Base-by-base conservation (phyloP, 2,329 filamentous ascomycete species). In the Fusarium citri region DNA sequence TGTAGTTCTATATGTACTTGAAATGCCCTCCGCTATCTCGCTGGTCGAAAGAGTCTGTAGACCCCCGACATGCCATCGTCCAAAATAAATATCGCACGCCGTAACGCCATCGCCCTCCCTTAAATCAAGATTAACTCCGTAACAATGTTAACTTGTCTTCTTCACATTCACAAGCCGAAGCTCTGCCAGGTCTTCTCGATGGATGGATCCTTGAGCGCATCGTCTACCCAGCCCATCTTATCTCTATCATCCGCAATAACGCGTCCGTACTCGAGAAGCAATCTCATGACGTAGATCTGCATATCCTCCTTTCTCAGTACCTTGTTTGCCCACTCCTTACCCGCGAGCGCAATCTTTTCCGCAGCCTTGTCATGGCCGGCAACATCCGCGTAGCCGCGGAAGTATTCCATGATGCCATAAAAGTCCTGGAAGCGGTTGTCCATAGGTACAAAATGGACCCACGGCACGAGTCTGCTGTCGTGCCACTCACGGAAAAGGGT, bases 401-500 rank as follows among this genome's bases (percentile, higher is more conserved):
- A 94, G 75, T 93, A 94, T 60, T 91, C 88, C 84, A 94, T 85
- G 58, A 93, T 89, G 45, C 87, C 89, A 66, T 89, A 94, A 73
- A 92, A 86, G 71, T 94, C 93, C 37, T 87, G 81, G 73, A 90
- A 94, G 2, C 89, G 87, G 74, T 88, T 92, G 76, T 94, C 91
- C 86, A 95, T 89, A 18, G 93, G 93, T 3, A 94, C 89, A 73
- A 93, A 95, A 78, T 96, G 93, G 74, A 89, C 88, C 92, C 93
- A 96, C 1, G 91, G 85, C 4, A 93, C 83, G 3, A 95, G 83
- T 5, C 92, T 85, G 46, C 86, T 87, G 76, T 94, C 92, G 75
- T 94, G 92, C 93, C 92, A 96, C 77, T 96, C 93, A 22, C 87
- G 85, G 80, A 90, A 96, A 23, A 95, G 82, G 0, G 92, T 94